A percentile compares a stretch with the other conserved stretches of the same genome.
phyloP scores from a whole-genome alignment of 805 yeast species.

The Sugiyamaella marilandica region DNA sequence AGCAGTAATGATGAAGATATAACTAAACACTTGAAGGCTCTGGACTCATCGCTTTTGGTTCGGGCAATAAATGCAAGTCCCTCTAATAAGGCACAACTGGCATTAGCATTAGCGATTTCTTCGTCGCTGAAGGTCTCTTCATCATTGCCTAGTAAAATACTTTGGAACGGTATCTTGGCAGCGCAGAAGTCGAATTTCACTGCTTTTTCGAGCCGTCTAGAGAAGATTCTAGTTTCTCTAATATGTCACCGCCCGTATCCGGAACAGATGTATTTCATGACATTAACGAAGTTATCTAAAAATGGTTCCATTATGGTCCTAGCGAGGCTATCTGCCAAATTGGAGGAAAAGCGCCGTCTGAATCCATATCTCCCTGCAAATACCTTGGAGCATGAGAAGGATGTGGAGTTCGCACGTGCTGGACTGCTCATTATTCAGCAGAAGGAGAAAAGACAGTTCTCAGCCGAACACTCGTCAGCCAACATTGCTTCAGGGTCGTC shows the following conservation, averaged over 20 bases:
- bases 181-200: slow-evolving; percentile 2
- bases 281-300: slow-evolving; percentile 20
- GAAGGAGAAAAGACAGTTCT: slow-evolving; percentile 11
- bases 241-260: slow-evolving; percentile 27
- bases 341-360: slow-evolving; percentile 6
- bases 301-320: slow-evolving; percentile 21
- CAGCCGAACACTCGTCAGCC: neutral
- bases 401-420: slow-evolving; percentile 26
- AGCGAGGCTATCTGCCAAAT: slow-evolving; percentile 11
- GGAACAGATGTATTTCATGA: slow-evolving; percentile 32
- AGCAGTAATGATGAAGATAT: slow-evolving; percentile 3
- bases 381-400: slow-evolving; percentile 21
- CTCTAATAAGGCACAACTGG: slow-evolving; percentile 4
- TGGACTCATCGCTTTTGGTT: slow-evolving; percentile 15
- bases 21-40: slow-evolving; percentile 8
- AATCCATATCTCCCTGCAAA: neutral
- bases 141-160: slow-evolving; percentile 20
- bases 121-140: neutral
- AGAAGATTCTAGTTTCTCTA: slow-evolving; percentile 10
- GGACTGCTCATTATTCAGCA: slow-evolving; percentile 28
- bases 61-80: slow-evolving; percentile 9
- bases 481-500: neutral
- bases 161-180: slow-evolving; percentile 28
- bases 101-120: neutral
- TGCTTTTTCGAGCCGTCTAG: slow-evolving; percentile 5